These are phyloP conservation scores for Saccharomycopsis schoenii DNA, from an alignment of 805 yeast genomes.

Conservation along the genomic window DNA sequence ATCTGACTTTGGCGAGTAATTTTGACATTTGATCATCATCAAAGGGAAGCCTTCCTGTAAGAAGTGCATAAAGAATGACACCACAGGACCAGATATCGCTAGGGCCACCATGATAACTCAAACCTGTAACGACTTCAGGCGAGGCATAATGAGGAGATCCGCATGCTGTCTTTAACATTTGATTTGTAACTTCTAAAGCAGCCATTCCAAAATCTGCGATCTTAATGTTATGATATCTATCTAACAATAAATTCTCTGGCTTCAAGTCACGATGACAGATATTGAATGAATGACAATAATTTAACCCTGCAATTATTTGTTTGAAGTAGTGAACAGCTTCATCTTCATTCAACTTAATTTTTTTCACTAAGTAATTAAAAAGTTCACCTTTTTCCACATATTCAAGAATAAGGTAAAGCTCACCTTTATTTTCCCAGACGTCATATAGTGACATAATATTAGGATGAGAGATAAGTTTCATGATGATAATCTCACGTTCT, in stretches of 20 bases:
- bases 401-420: constrained; percentile 78
- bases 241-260: constrained; percentile 73
- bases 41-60: constrained; percentile 93
- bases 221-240: constrained; percentile 78
- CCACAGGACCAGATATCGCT: constrained; percentile 99
- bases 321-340: constrained; percentile 88
- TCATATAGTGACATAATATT: constrained; percentile 72
- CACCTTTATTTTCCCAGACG: constrained; percentile 82
- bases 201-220: constrained; percentile 99
- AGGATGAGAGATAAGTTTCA: constrained; percentile 71
- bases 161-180: constrained; percentile 85
- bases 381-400: constrained; percentile 97
- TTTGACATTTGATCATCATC: constrained; percentile 93
- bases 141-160: constrained; percentile 99
- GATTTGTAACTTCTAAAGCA: constrained; percentile 76
- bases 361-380: constrained; percentile 81
- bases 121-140: constrained; percentile 95
- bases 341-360: constrained; percentile 77
- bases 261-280: constrained; percentile 84
- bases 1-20: constrained; percentile 79
- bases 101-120: constrained; percentile 92
- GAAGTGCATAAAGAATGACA: constrained; percentile 81
- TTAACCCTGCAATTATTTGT: constrained; percentile 75
- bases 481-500: constrained; percentile 64
- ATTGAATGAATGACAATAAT: constrained; percentile 76